phyloP scores from a whole-genome alignment of 768 basidiomycete species.

The Cantharellus cinnabarinus region DNA sequence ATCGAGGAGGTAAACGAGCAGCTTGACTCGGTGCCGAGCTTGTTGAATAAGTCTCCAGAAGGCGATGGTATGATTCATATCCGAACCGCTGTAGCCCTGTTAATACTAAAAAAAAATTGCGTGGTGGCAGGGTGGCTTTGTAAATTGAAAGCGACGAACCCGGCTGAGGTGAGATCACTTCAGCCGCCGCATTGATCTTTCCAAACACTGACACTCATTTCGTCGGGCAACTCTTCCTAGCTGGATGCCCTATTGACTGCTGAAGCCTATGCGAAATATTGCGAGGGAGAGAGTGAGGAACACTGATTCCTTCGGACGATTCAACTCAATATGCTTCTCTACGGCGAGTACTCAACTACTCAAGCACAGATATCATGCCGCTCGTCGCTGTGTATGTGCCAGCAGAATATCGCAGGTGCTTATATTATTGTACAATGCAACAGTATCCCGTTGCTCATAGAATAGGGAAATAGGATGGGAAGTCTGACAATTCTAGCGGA shows the following conservation, averaged over 20 bases:
- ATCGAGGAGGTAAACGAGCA: slow-evolving; percentile 59
- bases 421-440: neutral
- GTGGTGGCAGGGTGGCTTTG: slow-evolving; percentile 68
- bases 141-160: slow-evolving; percentile 68
- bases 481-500: neutral
- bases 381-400: neutral
- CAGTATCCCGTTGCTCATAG: neutral
- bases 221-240: slow-evolving; percentile 18
- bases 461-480: neutral
- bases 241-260: slow-evolving; percentile 49
- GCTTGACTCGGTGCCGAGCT: slow-evolving; percentile 44
- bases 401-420: neutral
- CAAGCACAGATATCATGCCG: neutral
- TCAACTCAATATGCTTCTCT: too few relatives aligned
- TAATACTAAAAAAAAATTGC: too few relatives aligned
- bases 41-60: slow-evolving; percentile 80
- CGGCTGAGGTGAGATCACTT: slow-evolving; percentile 39
- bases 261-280: slow-evolving; percentile 51
- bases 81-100: too few relatives aligned
- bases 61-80: slow-evolving; percentile 38
- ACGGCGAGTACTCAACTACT: too few relatives aligned
- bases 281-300: slow-evolving; percentile 17
- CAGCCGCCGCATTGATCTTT: neutral
- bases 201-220: neutral
- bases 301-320: neutral